These are phyloP conservation scores for Tetrahymena borealis DNA, from an alignment of 73 alveolate species.

Conservation along the genomic window DNA sequence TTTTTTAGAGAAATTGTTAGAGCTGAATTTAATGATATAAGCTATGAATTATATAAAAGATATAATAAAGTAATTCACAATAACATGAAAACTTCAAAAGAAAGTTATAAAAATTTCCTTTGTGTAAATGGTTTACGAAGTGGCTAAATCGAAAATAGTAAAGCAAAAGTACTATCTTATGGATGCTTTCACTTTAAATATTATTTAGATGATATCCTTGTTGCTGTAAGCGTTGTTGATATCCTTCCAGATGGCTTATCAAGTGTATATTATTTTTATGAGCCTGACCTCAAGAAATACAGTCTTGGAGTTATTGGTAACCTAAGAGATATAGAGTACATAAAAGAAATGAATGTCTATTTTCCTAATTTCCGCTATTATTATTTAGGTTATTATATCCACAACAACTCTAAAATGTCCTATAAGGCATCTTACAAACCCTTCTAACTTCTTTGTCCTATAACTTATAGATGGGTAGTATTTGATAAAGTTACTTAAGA, in stretches of 20 bases:
- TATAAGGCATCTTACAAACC: conserved; percentile 78
- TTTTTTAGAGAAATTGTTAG: conserved; percentile 12
- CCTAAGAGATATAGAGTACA: conserved; percentile 84
- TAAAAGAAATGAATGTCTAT: conserved; percentile 46
- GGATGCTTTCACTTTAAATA: conserved; percentile 90
- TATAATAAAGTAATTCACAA: conserved; percentile 51
- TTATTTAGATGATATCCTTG: conserved; percentile 80
- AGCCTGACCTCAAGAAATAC: conserved; percentile 77
- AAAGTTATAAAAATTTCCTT: conserved; percentile 36
- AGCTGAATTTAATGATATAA: conserved; percentile 46
- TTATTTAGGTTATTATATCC: conserved; percentile 76
- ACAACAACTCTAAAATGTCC: conserved; percentile 51
- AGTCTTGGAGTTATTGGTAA: conserved; percentile 82
- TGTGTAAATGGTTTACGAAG: conserved; percentile 42
- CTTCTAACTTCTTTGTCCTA: conserved; percentile 65
- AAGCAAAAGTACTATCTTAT: conserved; percentile 48
- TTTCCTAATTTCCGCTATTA: conserved; percentile 58
- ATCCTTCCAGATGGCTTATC: conserved; percentile 59
- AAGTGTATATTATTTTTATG: conserved; percentile 81
- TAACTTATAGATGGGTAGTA: conserved; percentile 59
- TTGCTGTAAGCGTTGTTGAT: conserved; percentile 89
- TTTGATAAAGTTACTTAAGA: conserved; percentile 39
- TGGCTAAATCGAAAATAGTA: conserved; percentile 36
- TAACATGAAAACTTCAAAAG: conserved; percentile 22
- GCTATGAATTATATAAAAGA: conserved; percentile 48